Conservation (phyloP, 306 rosid species). For the barrel medic (Medicago truncatula) region DNA sequence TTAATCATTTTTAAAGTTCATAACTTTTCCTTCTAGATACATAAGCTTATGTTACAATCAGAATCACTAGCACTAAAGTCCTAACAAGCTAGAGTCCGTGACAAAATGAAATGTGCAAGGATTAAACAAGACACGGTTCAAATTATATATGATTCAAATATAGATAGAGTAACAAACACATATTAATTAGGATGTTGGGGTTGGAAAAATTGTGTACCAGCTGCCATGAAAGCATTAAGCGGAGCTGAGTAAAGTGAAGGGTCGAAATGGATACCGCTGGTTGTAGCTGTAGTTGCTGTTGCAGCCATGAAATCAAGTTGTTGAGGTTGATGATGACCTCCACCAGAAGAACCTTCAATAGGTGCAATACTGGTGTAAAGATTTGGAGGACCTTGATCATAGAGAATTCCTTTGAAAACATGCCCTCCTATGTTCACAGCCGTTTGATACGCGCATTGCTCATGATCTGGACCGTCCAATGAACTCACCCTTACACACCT, state of each 20-base stretch:
- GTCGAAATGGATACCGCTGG: constrained; percentile 51
- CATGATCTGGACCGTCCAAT: constrained; percentile 70
- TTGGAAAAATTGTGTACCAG: constrained; percentile 92
- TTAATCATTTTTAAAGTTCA: constrained; percentile 1
- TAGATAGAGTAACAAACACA: neutral
- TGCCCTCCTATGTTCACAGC: constrained; percentile 94
- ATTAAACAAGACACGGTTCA: constrained; percentile 9
- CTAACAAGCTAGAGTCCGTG: constrained; percentile 8
- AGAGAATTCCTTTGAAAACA: constrained; percentile 92
- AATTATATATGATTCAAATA: constrained; percentile 15
- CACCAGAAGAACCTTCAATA: constrained; percentile 58
- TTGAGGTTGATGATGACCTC: constrained; percentile 46
- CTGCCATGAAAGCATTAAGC: constrained; percentile 82
- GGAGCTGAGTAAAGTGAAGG: constrained; percentile 82
- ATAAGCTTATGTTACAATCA: constrained; percentile 46
- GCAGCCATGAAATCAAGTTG: constrained; percentile 49
- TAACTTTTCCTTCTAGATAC: constrained; percentile 46
- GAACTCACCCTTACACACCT: constrained; percentile 87
- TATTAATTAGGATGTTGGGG: constrained; percentile 67
- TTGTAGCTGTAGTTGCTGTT: constrained; percentile 11
- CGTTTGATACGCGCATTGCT: constrained; percentile 88
- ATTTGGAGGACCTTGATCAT: constrained; percentile 75
- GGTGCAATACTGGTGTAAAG: constrained; percentile 43
- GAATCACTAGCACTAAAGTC: constrained; percentile 33
- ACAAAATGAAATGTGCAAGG: neutral